Evolutionary conservation across 768 basidiomycete species (phyloP), one percentile per base, ranked within the genome.

Genomic region (Exidia glandulosa): DNA sequence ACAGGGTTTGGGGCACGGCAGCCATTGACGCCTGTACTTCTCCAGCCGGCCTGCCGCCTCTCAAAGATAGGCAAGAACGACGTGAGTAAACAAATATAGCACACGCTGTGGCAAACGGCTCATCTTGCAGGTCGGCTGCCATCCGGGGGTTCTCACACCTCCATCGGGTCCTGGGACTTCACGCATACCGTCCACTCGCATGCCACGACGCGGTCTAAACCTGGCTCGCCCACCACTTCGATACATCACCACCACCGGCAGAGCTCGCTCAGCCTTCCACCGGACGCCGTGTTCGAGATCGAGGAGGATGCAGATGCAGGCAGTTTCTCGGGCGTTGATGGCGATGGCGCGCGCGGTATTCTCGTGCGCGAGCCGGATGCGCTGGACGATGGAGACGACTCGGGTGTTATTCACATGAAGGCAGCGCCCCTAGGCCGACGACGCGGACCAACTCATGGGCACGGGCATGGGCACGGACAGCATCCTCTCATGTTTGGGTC

Each of bases 101-200:
- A 31, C 25, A 34, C 32, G 32, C 19, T 2, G 23, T n/a, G 29
- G 29, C 23, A 54, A 31, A 32, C 48, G 16, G 32, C 33, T 32
- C 25, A 37, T 54, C 48, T 31, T 10, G 34, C 56, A 62, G 61
- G 79, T 48, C 75, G 69, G 56, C 69, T 72, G 13, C 75, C 72
- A 13, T 71, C 69, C 48, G 59, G 72, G 3, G 67, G 75, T 41
- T 68, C 66, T 7, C 76, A 74, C 48, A 75, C 74, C 50, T 85
- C 88, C 10, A 72, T 85, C 59, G 89, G 87, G 59, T 90, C 89
- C 2, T 92, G 89, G 89, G 88, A 92, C 67, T 92, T 92, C 69
- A 69, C 78, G 30, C 48, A 34, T 2, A 59, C 57, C 25, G 47
- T 60, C n/a, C 36, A 57, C 37, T 57, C 56, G 9, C n/a, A 23